Conservation (phyloP, 1,284 basidiomycete species). For the Leccinum variabile region DNA sequence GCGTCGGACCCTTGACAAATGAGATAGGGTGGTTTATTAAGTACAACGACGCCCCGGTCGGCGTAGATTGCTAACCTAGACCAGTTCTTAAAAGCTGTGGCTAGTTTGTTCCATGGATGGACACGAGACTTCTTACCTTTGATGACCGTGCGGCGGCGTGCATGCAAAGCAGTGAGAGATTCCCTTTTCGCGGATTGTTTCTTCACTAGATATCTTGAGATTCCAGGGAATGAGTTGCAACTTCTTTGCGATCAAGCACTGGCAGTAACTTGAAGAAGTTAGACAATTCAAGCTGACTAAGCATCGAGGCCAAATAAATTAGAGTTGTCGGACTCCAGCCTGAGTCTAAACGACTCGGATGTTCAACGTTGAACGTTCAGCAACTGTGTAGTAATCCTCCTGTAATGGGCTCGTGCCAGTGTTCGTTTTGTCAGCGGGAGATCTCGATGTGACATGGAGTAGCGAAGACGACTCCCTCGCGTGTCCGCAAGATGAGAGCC, state of each 20-base stretch:
- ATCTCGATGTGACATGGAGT: no score
- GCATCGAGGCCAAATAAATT: not conserved
- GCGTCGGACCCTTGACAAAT: conserved; percentile 47
- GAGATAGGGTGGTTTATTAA: conserved; percentile 65
- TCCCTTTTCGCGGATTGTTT: not conserved
- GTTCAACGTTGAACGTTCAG: no score
- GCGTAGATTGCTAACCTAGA: conserved; percentile 45
- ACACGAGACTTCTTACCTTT: conserved; percentile 21
- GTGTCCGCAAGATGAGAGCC: no score
- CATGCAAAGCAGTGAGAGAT: conserved; percentile 15
- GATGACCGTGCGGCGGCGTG: conserved; percentile 20
- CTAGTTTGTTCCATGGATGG: not conserved
- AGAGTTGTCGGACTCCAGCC: no score
- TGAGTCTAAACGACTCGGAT: no score
- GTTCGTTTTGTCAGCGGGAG: no score
- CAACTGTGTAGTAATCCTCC: no score
- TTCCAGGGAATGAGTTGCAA: not conserved
- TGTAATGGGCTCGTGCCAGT: no score
- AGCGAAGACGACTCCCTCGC: no score
- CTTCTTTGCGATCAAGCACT: not conserved
- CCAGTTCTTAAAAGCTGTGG: conserved; percentile 31
- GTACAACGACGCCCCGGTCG: conserved; percentile 52
- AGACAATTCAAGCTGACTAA: not conserved
- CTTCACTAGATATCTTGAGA: not conserved
- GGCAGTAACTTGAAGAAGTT: no score